Evolutionary conservation across 257 asterid genomes (phyloP).

Genomic region (Nicotiana tabacum): DNA sequence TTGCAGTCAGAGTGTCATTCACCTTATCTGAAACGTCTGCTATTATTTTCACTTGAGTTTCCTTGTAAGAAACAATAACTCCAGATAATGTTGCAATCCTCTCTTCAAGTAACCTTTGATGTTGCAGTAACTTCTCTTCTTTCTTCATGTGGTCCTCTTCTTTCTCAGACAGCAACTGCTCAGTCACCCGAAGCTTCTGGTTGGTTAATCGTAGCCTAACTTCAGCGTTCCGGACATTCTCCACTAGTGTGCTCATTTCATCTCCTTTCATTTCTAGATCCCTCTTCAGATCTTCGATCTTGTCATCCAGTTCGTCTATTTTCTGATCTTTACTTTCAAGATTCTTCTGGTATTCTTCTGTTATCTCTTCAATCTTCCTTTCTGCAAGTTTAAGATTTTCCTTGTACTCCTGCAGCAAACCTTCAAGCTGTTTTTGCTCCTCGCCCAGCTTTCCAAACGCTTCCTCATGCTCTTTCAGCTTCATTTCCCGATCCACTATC

Average conservation of each 20-base stretch:
- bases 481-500: constrained; percentile 39
- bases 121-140: constrained; percentile 61
- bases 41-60: constrained; percentile 36
- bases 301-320: constrained; percentile 48
- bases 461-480: constrained; percentile 51
- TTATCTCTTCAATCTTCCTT: constrained; percentile 47
- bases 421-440: constrained; percentile 41
- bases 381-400: constrained; percentile 48
- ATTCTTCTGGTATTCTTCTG: constrained; percentile 38
- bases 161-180: constrained; percentile 61
- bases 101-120: constrained; percentile 44
- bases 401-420: constrained; percentile 34
- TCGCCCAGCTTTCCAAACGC: constrained; percentile 38
- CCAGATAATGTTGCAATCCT: constrained; percentile 36
- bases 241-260: constrained; percentile 50
- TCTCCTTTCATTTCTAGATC: constrained; percentile 89
- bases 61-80: constrained; percentile 40
- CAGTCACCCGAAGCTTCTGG: constrained; percentile 85
- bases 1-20: constrained; percentile 35
- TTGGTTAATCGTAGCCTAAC: constrained; percentile 77
- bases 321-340: constrained; percentile 38
- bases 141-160: constrained; percentile 54
- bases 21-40: constrained; percentile 44
- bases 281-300: constrained; percentile 51
- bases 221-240: constrained; percentile 63